phyloP scores from a whole-genome alignment of 108 stramenopile genomes.

The Hondaea fermentalgiana region DNA sequence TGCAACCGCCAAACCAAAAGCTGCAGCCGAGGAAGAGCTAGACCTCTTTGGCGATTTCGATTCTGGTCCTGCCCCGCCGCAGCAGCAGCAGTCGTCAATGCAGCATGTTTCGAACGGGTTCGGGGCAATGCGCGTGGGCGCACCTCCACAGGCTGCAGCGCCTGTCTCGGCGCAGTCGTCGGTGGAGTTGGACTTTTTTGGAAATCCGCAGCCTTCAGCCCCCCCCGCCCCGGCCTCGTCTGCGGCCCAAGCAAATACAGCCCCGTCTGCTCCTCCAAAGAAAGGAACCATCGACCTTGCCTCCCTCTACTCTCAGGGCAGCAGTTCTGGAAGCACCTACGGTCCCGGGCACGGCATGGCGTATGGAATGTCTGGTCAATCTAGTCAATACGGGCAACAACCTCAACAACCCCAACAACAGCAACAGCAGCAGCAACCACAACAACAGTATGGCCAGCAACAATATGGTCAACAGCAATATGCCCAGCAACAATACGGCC shows the following conservation, averaged over 20 bases:
- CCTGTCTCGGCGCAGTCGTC: background rate
- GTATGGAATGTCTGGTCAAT: background rate
- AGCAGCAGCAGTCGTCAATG: background rate
- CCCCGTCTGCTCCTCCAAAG: background rate
- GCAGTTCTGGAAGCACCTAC: background rate
- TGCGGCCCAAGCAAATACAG: background rate
- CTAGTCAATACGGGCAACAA: background rate
- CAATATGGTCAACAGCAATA: background rate
- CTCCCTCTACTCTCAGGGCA: slow-evolving; percentile 1
- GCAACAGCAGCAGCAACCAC: background rate
- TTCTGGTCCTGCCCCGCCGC: background rate
- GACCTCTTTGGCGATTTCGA: background rate
- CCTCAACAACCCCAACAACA: background rate
- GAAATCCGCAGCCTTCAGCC: background rate
- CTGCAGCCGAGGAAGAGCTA: background rate
- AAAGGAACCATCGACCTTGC: background rate
- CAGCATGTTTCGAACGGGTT: background rate
- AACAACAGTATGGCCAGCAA: background rate
- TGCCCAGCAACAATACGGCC: background rate
- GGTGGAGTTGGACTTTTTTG: background rate
- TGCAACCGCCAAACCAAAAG: background rate
- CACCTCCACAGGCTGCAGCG: background rate
- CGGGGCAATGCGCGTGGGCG: background rate
- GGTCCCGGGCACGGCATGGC: background rate
- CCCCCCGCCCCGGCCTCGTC: background rate